Percentiles rank a stretch among this genome's conserved stretches.
These are phyloP conservation scores for Coleophoma cylindrospora DNA, from an alignment of 2,329 filamentous ascomycete genomes.

Conservation along the genomic window DNA sequence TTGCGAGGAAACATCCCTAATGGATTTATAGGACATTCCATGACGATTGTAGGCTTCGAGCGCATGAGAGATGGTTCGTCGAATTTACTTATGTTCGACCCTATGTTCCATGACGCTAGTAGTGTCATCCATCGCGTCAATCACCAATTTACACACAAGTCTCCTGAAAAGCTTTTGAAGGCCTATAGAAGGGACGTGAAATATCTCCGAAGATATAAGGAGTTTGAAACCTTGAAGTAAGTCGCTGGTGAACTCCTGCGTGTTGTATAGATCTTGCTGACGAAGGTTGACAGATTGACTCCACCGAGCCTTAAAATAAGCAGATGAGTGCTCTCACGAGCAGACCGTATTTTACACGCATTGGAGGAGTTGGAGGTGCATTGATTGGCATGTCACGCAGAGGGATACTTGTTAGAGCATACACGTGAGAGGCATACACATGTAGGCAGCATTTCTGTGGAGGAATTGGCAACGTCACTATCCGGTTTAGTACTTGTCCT, in stretches of 20 bases:
- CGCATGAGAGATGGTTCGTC: slow-evolving; percentile 55
- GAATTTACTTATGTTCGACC: slow-evolving; percentile 83
- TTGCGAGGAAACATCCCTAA: background rate
- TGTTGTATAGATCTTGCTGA: background rate
- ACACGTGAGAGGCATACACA: too few species aligned
- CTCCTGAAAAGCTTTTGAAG: slow-evolving; percentile 54
- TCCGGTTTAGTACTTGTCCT: too few species aligned
- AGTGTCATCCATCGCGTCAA: slow-evolving; percentile 56
- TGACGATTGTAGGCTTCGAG: slow-evolving; percentile 86
- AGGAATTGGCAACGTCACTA: too few species aligned
- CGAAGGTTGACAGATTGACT: background rate
- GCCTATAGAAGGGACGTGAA: slow-evolving; percentile 66
- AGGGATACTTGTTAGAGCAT: too few species aligned
- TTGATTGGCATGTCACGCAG: too few species aligned
- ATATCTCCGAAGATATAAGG: slow-evolving; percentile 65
- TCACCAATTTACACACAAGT: slow-evolving; percentile 36
- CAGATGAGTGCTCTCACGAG: too few species aligned
- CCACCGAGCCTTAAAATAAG: background rate
- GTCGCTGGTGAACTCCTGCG: slow-evolving; percentile 18
- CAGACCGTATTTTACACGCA: too few species aligned
- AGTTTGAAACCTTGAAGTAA: slow-evolving; percentile 77
- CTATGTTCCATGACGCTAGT: slow-evolving; percentile 68
- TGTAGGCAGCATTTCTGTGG: too few species aligned
- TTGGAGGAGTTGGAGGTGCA: too few species aligned
- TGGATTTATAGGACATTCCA: slow-evolving; percentile 64